Evolutionary conservation across 306 rosid genomes (phyloP).

Genomic region (Hippophae rhamnoides): DNA sequence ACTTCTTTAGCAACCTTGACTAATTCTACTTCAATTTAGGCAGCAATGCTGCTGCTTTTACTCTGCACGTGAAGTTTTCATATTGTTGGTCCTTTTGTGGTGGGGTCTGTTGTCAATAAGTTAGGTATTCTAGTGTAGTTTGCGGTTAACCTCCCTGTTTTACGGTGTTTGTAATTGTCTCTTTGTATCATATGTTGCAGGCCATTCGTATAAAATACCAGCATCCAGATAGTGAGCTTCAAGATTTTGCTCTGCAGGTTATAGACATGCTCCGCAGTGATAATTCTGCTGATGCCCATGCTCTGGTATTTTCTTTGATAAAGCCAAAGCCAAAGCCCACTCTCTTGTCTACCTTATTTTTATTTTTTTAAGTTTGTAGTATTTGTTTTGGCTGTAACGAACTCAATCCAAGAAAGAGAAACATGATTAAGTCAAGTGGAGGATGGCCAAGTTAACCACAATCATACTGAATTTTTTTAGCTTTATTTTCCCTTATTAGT

Average conservation of each 20-base stretch:
- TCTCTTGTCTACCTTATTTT: background rate
- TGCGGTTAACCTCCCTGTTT: background rate
- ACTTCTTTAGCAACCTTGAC: too few relatives aligned
- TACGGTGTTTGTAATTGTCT: constrained; percentile 7
- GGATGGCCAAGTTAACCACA: background rate
- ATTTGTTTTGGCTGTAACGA: too few relatives aligned
- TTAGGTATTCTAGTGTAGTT: background rate
- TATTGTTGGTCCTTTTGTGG: too few relatives aligned
- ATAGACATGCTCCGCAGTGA: constrained; percentile 76
- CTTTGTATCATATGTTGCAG: constrained; percentile 39
- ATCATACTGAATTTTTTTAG: background rate
- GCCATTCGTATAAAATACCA: constrained; percentile 69
- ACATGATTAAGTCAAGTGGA: too few relatives aligned
- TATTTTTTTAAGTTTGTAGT: too few relatives aligned
- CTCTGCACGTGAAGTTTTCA: too few relatives aligned
- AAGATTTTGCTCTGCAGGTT: constrained; percentile 60
- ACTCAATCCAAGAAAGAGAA: too few relatives aligned
- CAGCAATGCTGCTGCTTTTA: too few relatives aligned
- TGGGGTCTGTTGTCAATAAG: background rate
- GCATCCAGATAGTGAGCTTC: constrained; percentile 87
- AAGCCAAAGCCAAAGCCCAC: background rate
- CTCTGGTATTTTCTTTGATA: constrained; percentile 48
- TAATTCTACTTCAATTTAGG: too few relatives aligned
- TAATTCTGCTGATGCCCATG: constrained; percentile 68
- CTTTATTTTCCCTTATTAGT: background rate